A percentile compares a stretch with the other conserved stretches of the same genome.
These are phyloP conservation scores for Pseudozyma sp. DNA, from an alignment of 1,284 basidiomycete genomes.

Conservation along the genomic window DNA sequence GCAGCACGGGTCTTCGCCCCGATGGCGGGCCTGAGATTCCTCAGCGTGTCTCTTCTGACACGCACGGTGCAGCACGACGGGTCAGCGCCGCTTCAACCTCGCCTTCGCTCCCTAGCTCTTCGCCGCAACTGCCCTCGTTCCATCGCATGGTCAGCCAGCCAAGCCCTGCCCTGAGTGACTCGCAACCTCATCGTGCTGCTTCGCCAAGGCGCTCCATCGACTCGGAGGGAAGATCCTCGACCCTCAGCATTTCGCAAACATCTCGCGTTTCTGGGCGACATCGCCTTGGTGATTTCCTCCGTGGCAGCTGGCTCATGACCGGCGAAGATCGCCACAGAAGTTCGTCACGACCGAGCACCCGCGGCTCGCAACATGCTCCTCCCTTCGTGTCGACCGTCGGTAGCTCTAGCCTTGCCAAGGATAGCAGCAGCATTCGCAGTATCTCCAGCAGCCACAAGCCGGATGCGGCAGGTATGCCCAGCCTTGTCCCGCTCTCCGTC, in stretches of 20 bases:
- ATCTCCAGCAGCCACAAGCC: conserved; percentile 18
- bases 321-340: conserved; percentile 35
- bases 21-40: conserved; percentile 34
- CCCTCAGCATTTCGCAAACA: conserved; percentile 45
- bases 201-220: conserved; percentile 34
- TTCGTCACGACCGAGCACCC: conserved; percentile 37
- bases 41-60: conserved; percentile 43
- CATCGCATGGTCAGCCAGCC: conserved; percentile 24
- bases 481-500: conserved; percentile 21
- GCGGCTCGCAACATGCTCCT: conserved; percentile 34
- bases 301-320: conserved; percentile 40
- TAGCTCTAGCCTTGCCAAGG: conserved; percentile 7
- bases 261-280: conserved; percentile 46
- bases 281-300: conserved; percentile 46
- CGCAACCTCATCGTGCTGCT: conserved; percentile 24
- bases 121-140: conserved; percentile 24
- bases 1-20: conserved; percentile 29
- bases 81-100: conserved; percentile 21
- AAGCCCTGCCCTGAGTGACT: conserved; percentile 15
- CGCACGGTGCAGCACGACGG: conserved; percentile 28
- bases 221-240: conserved; percentile 36
- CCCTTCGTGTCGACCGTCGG: conserved; percentile 9
- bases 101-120: conserved; percentile 19
- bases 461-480: background rate
- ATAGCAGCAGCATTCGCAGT: conserved; percentile 34